A percentile compares a stretch with the other conserved stretches of the same genome.
Conservation (phyloP, 2,329 filamentous ascomycete species). For the Phialophora tarda region DNA sequence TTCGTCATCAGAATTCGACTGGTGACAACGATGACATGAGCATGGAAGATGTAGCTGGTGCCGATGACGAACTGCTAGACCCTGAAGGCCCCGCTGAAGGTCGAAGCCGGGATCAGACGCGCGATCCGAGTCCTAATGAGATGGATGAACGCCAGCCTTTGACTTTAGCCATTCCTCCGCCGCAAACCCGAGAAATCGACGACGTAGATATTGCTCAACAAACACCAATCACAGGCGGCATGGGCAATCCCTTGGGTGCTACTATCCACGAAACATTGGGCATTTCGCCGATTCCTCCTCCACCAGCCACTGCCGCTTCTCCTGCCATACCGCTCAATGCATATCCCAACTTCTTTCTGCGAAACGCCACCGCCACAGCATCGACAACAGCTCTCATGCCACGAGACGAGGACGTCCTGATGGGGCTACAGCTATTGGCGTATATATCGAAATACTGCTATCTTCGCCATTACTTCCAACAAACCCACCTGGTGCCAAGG, state of each 20-base stretch:
- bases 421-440: constrained; percentile 94
- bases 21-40: constrained; percentile 90
- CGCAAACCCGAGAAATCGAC: constrained; percentile 81
- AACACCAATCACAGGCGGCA: constrained; percentile 80
- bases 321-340: constrained; percentile 73
- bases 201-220: constrained; percentile 95
- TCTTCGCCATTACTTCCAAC: constrained; percentile 90
- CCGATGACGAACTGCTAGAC: constrained; percentile 54
- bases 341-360: constrained; percentile 80
- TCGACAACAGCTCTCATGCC: constrained; percentile 89
- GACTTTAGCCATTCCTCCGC: constrained; percentile 72
- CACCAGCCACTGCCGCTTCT: constrained; percentile 69
- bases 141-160: constrained; percentile 57
- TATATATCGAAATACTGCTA: constrained; percentile 99
- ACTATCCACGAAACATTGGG: constrained; percentile 72
- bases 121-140: constrained; percentile 35
- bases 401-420: constrained; percentile 93
- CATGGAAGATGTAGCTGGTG: constrained; percentile 78
- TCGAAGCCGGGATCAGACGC: constrained; percentile 51
- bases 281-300: constrained; percentile 74
- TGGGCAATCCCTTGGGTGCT: constrained; percentile 72
- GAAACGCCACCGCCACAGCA: constrained; percentile 69
- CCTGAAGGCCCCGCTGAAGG: constrained; percentile 77
- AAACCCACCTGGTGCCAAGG: constrained; percentile 88
- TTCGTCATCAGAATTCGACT: constrained; percentile 83